Evolutionary conservation across 495 filamentous ascomycete genomes (phyloP), one percentile per base, ranked within the genome.

Genomic region (Xylaria venustula): DNA sequence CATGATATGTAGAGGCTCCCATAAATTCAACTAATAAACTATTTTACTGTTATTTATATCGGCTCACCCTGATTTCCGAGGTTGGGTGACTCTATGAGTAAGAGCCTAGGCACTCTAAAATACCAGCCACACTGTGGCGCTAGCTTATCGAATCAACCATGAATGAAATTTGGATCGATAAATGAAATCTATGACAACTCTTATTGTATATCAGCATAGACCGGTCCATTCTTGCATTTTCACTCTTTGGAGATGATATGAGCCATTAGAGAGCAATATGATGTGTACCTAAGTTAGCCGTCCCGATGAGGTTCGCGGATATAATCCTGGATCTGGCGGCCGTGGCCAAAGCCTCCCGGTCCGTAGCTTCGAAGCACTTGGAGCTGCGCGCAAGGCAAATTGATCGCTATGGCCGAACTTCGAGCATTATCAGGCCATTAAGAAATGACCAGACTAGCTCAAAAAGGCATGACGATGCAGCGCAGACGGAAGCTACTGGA

Each of bases 291-390:
- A n/a, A n/a, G 47, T 19, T 36, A 60, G 52, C 57, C 60, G 49
- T 26, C 45, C 15, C 55, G 48, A 81, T 82, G 79, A 71, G 79
- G 59, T 70, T 82, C 67, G 77, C 73, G 53, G 74, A 81, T 60
- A 67, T 81, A 61, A 76, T 96, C 51, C 78, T 96, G 58, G 93
- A 97, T 77, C 82, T 88, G 62, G 86, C 89, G 60, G 87, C 89
- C 62, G 79, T 97, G 40, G 82, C 89, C 69, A 87, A 85, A 78
- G 93, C 90, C 68, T 88, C 91, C 58, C 85, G 86, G 46, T 81
- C 85, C 9, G 82, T 99, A 49, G 90, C 89, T 15, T 77, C 82
- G 64, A 91, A 91, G 75, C 94, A 98, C 75, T 74, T 90, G 47
- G 85, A 85, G 15, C 82, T 97, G 63, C 88, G 92, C 17, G 79